Evolutionary conservation across 208 protist species (phyloP).

Genomic region (Acanthamoeba divionensis): DNA sequence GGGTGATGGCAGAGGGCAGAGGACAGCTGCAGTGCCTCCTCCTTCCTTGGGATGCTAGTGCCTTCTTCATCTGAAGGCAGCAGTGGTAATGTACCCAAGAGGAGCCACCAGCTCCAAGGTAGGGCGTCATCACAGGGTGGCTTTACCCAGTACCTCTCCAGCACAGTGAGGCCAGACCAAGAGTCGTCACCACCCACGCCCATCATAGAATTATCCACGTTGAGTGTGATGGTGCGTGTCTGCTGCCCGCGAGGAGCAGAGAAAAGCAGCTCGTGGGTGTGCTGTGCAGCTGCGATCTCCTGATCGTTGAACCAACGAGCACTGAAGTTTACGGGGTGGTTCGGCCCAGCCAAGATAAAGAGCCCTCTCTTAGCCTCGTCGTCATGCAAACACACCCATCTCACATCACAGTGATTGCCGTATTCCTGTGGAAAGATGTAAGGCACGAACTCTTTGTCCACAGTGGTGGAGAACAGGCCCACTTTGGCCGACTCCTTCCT

Average conservation of each 20-base stretch:
- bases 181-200: conserved; percentile 16
- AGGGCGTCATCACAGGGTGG: not conserved
- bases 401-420: not conserved
- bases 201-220: not conserved
- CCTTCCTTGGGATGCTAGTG: too few species aligned
- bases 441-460: conserved; percentile 2
- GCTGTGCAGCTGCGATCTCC: not conserved
- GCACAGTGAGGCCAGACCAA: conserved; percentile 6
- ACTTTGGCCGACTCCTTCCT: too few species aligned
- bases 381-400: not conserved
- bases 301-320: not conserved
- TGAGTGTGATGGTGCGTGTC: not conserved
- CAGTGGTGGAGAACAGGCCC: not conserved
- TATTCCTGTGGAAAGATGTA: conserved; percentile 2
- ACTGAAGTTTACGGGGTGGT: not conserved
- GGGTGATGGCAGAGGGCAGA: too few species aligned
- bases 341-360: not conserved
- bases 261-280: not conserved
- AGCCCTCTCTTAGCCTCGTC: not conserved
- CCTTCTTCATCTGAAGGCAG: too few species aligned
- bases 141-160: not conserved
- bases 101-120: not conserved
- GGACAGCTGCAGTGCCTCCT: too few species aligned
- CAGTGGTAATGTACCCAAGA: too few species aligned
- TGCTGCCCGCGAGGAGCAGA: not conserved